These are phyloP conservation scores for Podospora appendiculata DNA, from an alignment of 495 filamentous ascomycete genomes.

Conservation along the genomic window DNA sequence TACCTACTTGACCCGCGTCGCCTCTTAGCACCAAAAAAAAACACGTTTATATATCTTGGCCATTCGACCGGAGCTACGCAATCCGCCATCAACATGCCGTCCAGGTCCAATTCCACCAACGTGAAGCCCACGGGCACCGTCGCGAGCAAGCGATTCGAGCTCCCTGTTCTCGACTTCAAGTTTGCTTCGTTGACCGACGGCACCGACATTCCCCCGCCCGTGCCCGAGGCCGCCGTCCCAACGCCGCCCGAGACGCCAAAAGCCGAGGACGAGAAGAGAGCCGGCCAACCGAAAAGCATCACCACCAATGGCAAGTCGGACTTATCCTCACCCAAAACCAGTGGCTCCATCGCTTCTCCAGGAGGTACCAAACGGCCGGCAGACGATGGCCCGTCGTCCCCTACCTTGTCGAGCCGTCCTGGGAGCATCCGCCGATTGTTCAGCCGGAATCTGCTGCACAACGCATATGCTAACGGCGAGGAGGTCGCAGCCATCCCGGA, in stretches of 20 bases:
- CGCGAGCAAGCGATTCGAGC: slow-evolving; percentile 41
- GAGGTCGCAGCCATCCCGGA: background rate
- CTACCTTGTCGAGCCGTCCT: slow-evolving; percentile 31
- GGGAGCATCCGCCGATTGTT: slow-evolving; percentile 41
- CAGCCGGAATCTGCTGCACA: slow-evolving; percentile 36
- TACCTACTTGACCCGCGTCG: too few relatives aligned
- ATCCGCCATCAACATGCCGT: slow-evolving; percentile 13
- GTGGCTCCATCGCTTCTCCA: slow-evolving; percentile 17
- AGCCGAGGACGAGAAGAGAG: slow-evolving; percentile 9
- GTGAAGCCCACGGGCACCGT: slow-evolving; percentile 10
- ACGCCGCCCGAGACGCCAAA: slow-evolving; percentile 26
- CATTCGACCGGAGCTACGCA: too few relatives aligned
- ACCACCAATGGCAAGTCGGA: slow-evolving; percentile 23
- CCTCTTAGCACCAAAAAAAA: too few relatives aligned
- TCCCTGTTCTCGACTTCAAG: slow-evolving; percentile 42
- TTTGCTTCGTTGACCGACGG: slow-evolving; percentile 49
- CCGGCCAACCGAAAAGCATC: background rate
- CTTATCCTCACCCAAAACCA: slow-evolving; percentile 24
- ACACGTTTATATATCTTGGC: too few relatives aligned
- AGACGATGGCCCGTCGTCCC: slow-evolving; percentile 37
- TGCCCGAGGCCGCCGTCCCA: slow-evolving; percentile 37
- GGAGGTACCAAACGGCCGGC: slow-evolving; percentile 30
- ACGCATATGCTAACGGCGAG: slow-evolving; percentile 34
- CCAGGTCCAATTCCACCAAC: slow-evolving; percentile 12
- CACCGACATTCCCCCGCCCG: slow-evolving; percentile 49